A percentile compares a stretch with the other conserved stretches of the same genome.
phyloP scores from a whole-genome alignment of 352 stramenopile species.

The Phytopythium chamaehyphon region DNA sequence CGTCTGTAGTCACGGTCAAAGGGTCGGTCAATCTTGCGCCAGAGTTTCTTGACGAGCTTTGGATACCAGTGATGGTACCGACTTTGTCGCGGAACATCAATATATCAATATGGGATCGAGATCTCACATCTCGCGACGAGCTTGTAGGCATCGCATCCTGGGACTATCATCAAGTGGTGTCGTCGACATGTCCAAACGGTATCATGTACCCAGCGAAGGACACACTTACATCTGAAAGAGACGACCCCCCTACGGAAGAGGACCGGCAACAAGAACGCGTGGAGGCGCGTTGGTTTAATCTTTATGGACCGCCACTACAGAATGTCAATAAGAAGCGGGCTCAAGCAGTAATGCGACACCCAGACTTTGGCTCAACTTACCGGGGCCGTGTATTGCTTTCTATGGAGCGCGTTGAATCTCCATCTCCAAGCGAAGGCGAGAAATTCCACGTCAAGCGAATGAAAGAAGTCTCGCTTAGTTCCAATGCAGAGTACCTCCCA shows the following conservation, averaged over 20 bases:
- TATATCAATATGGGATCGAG: conserved; percentile 79
- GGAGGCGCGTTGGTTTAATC: conserved; percentile 68
- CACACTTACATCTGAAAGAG: neutral
- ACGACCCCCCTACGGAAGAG: conserved; percentile 1
- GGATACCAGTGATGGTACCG: conserved; percentile 77
- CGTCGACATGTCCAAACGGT: conserved; percentile 17
- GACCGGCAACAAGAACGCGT: conserved; percentile 11
- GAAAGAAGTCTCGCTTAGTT: conserved; percentile 12
- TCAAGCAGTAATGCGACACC: conserved; percentile 46
- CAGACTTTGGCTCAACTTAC: conserved; percentile 76
- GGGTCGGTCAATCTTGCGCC: conserved; percentile 37
- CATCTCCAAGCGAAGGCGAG: conserved; percentile 37
- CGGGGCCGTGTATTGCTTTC: conserved; percentile 76
- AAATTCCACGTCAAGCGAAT: conserved; percentile 61
- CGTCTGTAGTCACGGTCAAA: conserved; percentile 60
- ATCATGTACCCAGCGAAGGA: conserved; percentile 4
- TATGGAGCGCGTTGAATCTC: conserved; percentile 50
- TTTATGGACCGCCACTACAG: conserved; percentile 79
- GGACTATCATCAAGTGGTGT: conserved; percentile 67
- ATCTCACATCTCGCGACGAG: conserved; percentile 63
- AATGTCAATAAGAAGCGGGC: conserved; percentile 51
- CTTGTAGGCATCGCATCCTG: conserved; percentile 62
- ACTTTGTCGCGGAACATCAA: conserved; percentile 70
- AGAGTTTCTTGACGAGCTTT: conserved; percentile 79
- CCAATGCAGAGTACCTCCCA: conserved; percentile 14